A percentile compares a stretch with the other conserved stretches of the same genome.
Conservation (phyloP, 1,284 basidiomycete genomes). For the Tylopilus sp. region DNA sequence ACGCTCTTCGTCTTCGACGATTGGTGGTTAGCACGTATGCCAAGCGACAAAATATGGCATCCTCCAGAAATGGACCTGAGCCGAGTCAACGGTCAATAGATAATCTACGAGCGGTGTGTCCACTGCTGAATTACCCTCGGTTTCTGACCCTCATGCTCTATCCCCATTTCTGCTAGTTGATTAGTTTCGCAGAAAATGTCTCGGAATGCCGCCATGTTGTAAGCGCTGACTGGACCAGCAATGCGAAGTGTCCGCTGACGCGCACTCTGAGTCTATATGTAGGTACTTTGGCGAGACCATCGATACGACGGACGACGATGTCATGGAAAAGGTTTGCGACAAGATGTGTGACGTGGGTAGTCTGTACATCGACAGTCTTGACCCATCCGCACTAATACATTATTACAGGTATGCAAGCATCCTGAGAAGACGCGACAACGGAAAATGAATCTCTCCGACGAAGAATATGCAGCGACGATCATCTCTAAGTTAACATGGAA, state of each 20-base stretch:
- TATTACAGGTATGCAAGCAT: constrained; percentile 63
- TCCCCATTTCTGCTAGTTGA: constrained; percentile 42
- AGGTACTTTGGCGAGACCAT: constrained; percentile 79
- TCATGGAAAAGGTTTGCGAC: constrained; percentile 58
- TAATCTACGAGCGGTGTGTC: constrained; percentile 60
- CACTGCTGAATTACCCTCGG: neutral
- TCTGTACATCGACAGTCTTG: neutral
- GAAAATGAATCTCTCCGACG: constrained; percentile 47
- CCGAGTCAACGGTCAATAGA: constrained; percentile 63
- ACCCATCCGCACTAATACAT: neutral
- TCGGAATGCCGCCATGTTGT: constrained; percentile 72
- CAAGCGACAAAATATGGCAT: constrained; percentile 39
- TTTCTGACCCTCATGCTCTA: neutral
- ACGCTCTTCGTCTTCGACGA: constrained; percentile 52
- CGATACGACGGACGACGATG: constrained; percentile 45
- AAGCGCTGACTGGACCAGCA: constrained; percentile 21
- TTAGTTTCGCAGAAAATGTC: constrained; percentile 61
- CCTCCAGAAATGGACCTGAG: constrained; percentile 46
- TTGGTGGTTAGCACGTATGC: constrained; percentile 49
- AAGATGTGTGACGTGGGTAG: constrained; percentile 78
- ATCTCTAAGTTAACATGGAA: constrained; percentile 16
- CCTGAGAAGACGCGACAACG: constrained; percentile 56
- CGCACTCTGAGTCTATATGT: constrained; percentile 56
- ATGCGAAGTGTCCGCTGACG: neutral
- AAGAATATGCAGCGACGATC: constrained; percentile 37